Base-by-base conservation (phyloP, 225 moss, liverwort and hornwort species). In the Neckera pumila region DNA sequence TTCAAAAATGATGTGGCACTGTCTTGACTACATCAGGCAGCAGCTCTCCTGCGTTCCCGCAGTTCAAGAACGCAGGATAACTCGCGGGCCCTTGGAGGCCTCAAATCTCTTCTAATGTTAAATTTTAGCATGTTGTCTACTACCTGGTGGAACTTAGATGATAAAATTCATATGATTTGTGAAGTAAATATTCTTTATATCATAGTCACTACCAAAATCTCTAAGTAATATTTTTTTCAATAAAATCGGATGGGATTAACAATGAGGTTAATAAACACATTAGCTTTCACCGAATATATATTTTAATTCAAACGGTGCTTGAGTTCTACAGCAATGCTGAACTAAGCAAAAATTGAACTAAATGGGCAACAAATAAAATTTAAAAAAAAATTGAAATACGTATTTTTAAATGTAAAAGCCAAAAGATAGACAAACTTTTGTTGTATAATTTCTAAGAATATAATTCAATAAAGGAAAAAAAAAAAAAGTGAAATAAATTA, bases 211-310 rank as follows among this genome's bases (percentile, higher is more conserved):
- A 36, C 34, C 65, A 47, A 36, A 67, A n/a, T 67, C 12, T n/a
- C n/a, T 21, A 20, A 67, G 11, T 19, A 12, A 6, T 6, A 4
- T 21, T 12, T n/a, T 66, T n/a, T 67, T 20, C 20, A 36, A n/a
- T n/a, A n/a, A 38, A 67, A 22, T 12, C 0, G 0, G 6, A 69
- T n/a, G n/a, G 7, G 4, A 0, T 36, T 21, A 3, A n/a, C 2
- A 2, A 3, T 66, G 16, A 36, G 21, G 12, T 67, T 20, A 67
- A 7, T 67, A 38, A 67, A 22, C 1, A 67, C 12, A 67, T 22
- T 12, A 12, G 7, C 2, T 36, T 67, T n/a, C 4, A 4, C 2
- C 2, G 2, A n/a, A 21, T 22, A 21, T 21, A n/a, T n/a, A 67
- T 20, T 67, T n/a, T 6, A n/a, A 67, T n/a, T n/a, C 11, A 67